Base-by-base conservation (phyloP, 1,284 basidiomycete species). In the Marasmius sp. region DNA sequence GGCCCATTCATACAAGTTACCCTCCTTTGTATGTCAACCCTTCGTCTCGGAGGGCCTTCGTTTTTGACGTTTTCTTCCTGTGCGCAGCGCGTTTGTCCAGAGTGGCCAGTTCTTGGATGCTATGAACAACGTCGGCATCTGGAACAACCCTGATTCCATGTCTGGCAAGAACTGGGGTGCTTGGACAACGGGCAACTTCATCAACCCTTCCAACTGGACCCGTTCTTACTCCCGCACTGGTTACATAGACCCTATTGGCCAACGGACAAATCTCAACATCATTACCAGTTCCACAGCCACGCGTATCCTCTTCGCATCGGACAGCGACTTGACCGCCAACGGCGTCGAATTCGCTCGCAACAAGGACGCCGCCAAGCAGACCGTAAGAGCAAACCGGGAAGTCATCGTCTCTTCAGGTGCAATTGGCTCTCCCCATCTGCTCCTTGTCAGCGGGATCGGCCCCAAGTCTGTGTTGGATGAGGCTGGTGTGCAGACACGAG, bases 381-480 rank as follows among this genome's bases (percentile, higher is more conserved):
- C 68, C 3, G 69, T 75, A 50, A 75, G 72, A 14, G 89, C 85
- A 27, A 80, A 75, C 66, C 79, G 79, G 65, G 87, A 89, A 67
- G 85, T 88, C 39, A 81, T 89, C 54, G 69, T 89, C n/a, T 75
- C 80, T 16, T 85, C 83, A 36, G 90, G 90, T 38, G 79, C 85
- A 1, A 74, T 92, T 53, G 86, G 88, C 34, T 87, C 83, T 55
- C 81, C 89, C 50, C 84, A 90, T 64, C 77, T 92, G 18, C 77
- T 93, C 47, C 81, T 89, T 80, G 77, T 86, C 9, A 90, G 87
- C 61, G 92, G 92, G 64, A 81, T 94, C 60, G 92, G 91, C 0
- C 88, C 89, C 3, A 72, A 70, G 57, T 82, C 83, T 55, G 80
- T 86, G 2, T 74, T 93, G 48, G 66, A 78, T 27, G 70, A 71